A percentile compares a stretch with the other conserved stretches of the same genome.
Conservation (phyloP, 1,284 basidiomycete species). For the Trichosporon inkin region DNA sequence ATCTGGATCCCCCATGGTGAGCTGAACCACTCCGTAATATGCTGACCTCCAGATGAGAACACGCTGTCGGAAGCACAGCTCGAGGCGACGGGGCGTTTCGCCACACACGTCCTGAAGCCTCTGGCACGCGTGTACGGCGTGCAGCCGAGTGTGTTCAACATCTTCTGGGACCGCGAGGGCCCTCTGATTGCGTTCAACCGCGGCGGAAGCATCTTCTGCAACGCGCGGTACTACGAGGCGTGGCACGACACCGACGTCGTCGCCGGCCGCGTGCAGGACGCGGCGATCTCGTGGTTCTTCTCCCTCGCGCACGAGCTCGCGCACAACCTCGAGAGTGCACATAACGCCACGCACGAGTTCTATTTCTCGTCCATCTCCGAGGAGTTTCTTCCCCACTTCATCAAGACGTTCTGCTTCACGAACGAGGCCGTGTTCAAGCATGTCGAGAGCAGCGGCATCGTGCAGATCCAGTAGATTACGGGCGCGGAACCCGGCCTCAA, state of each 20-base stretch:
- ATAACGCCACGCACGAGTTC: constrained; percentile 69
- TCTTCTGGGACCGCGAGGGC: constrained; percentile 79
- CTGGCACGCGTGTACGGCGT: constrained; percentile 42
- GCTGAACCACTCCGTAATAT: constrained; percentile 5
- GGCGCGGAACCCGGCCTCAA: too few relatives aligned
- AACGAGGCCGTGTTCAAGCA: neutral
- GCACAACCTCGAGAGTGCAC: constrained; percentile 46
- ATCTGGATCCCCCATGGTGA: constrained; percentile 67
- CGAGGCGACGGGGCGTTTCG: constrained; percentile 56
- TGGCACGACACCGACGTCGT: constrained; percentile 60
- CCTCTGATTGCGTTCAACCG: constrained; percentile 91
- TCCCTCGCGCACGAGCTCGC: constrained; percentile 68
- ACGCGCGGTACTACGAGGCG: constrained; percentile 76
- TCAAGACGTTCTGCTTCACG: neutral
- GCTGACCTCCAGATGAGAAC: constrained; percentile 18
- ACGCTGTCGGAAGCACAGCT: constrained; percentile 30
- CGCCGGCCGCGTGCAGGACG: constrained; percentile 34
- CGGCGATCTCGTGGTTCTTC: constrained; percentile 83
- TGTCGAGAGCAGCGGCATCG: neutral
- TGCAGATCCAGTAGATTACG: neutral
- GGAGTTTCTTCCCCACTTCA: constrained; percentile 51
- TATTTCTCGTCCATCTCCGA: constrained; percentile 90
- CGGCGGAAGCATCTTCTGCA: constrained; percentile 82
- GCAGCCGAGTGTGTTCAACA: constrained; percentile 63
- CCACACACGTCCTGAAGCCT: constrained; percentile 57